Evolutionary conservation across 176 grass and related monocot species (phyloP), one percentile per base, ranked within the genome.

Genomic region (Cenchrus americanus): DNA sequence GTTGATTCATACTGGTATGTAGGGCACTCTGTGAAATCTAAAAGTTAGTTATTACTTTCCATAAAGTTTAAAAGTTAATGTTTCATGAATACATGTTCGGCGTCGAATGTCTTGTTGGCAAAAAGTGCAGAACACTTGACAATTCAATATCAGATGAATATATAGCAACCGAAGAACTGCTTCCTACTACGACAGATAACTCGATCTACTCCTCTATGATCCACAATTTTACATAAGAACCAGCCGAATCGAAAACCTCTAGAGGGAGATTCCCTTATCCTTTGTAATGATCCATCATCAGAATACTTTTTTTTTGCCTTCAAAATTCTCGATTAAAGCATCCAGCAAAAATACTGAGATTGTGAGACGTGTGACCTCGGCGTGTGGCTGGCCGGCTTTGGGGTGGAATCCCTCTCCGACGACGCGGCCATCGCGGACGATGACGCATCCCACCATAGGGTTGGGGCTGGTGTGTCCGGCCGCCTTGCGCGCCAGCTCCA

Each of bases 361-460:
- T 10, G 83, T 44, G 18, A 22, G 69, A 66, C 41, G 21, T 5
- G 30, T 47, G 66, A 97, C 95, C 90, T 98, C 96, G 11, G 92
- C 96, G 47, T 98, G 93, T 11, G 93, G 96, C 40, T 95, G 89
- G 46, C 96, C 93, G 9, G 96, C 91, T 58, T 95, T 95, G 48
- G 91, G 96, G 76, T 98, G 93, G 70, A 98, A 98, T 4, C 93
- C 96, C 87, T 94, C 87, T 8, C 91, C 91, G 48, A 98, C 89
- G 78, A 98, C 81, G 19, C 82, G 46, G 11, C 91, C 81, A 34
- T 98, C 87, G 54, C 88, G 83, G 55, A 98, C 96, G 77, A 98
- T 87, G 77, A 98, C 85, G 19, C 96, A 98, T 8, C 96, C 93
- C 2, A 95, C 96, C 96, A 98, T 93, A 41, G 93, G 96, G 85